Base-by-base conservation (phyloP, 1,139 yeast species). In the Pichia sp. region DNA sequence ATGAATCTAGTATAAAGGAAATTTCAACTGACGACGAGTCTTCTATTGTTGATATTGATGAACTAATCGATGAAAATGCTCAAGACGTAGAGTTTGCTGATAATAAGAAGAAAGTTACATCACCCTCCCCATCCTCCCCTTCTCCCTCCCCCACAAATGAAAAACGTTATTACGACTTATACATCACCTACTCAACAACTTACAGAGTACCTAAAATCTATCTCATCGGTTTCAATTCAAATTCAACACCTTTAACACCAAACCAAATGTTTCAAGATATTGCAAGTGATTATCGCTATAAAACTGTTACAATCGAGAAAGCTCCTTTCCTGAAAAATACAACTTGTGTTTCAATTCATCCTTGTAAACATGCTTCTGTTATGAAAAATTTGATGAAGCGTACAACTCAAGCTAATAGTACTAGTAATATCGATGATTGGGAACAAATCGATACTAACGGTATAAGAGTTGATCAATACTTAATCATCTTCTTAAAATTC, bases 141-240 rank as follows among this genome's bases (percentile, higher is more conserved):
- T n/a, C n/a, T n/a, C n/a, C n/a, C n/a, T n/a, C n/a, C n/a, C n/a
- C n/a, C n/a, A n/a, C n/a, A n/a, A n/a, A n/a, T n/a, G 66, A 62
- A 18, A 72, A 75, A 54, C 71, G 98, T 48, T 77, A 78, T 50
- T 91, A 89, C 60, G 96, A 91, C 61, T 66, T 91, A 42, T 91
- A 82, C 64, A 88, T 91, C 54, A 77, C 94, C 8, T 91, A 91
- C 60, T 86, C 96, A 18, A 89, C 98, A 0, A 84, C 96, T 2
- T 91, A 91, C 60, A 71, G 97, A 34, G 98, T 93, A 7, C 99
- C 99, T 28, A 88, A 93, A 67, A 71, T 93, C 71, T 93, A 88
- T 56, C 66, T 91, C 40, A 86, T 86, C 17, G 99, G 99, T 0
- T 91, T 79, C 66, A 79, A 78, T 54, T 71, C 79, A 15, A 76